These are phyloP conservation scores for Phyllosticta citribraziliensis DNA, from an alignment of 2,329 filamentous ascomycete species.

Conservation along the genomic window DNA sequence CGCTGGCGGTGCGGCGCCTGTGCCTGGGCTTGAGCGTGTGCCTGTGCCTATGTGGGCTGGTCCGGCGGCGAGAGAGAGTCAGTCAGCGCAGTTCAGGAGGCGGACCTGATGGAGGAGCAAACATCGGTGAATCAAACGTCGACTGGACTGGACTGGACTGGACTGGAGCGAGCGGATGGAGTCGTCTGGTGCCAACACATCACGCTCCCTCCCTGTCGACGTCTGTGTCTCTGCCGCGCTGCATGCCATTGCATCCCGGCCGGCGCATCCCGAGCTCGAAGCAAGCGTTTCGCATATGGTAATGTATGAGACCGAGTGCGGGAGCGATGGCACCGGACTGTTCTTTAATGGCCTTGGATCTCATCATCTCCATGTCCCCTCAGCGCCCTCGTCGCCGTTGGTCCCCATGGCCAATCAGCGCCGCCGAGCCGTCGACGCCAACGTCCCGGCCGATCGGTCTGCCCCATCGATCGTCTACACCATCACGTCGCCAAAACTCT, in stretches of 20 bases:
- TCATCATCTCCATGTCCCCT: neutral
- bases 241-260: neutral
- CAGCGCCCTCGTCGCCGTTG: neutral
- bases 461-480: neutral
- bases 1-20: neutral
- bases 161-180: neutral
- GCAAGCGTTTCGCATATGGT: neutral
- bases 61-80: neutral
- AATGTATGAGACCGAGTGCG: neutral
- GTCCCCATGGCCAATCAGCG: constrained; percentile 3
- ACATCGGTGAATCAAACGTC: neutral
- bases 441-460: neutral
- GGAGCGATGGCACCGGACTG: neutral
- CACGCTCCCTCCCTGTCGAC: neutral
- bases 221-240: neutral
- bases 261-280: neutral
- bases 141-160: no score
- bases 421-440: neutral
- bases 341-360: neutral
- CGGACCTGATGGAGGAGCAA: neutral
- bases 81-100: neutral
- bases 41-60: neutral
- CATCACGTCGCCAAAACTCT: neutral
- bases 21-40: no score
- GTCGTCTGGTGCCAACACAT: neutral